Base-by-base conservation (phyloP, 2,329 filamentous ascomycete genomes). In the Cordyceps militaris region DNA sequence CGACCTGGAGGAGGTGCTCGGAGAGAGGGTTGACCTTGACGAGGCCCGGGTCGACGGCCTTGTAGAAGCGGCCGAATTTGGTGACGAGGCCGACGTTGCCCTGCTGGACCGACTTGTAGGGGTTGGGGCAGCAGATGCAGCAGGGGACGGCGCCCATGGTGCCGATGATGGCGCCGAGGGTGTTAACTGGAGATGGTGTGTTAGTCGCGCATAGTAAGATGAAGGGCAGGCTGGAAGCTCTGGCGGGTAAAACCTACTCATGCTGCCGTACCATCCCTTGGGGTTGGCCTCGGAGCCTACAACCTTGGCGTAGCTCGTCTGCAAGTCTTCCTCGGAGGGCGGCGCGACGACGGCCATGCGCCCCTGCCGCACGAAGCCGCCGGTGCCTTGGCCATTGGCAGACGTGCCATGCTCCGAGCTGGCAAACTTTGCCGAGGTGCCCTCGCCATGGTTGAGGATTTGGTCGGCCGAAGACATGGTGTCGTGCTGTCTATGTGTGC, bases 1-100 rank as follows among this genome's bases (percentile, higher is more conserved):
- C 94, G 70, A 99, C 88, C 67, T 95, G 90, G 65, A 91, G 87
- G 43, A 99, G 81, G 59, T 81, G 84, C 79, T 99, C 94, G 67
- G 88, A 93, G 56, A 97, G 84, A 3, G 93, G 93, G 77, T 99
- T 99, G 79, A 99, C 86, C 79, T 96, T 96, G 73, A 97, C 91
- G 32, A 99, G 86, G 71, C 94, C 94, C 2, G 94, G 94, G 72
- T 99, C 94, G 64, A 97, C 93, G 11, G 94, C 91, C 73, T 92
- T 89, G 74, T 96, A 90, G 76, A 99, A 97, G 63, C 86, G 81
- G 67, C 94, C 94, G 65, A 99, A 99, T 74, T 93, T 95, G 69
- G 92, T 96, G 70, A 99, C 87, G 46, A 99, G 82, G 61, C 94
- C 94, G 50, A 99, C 94, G 65, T 96, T 92, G 66, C 94, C 94